Evolutionary conservation across 2,329 filamentous ascomycete genomes (phyloP).

Genomic region (Paraconiothyrium sp.): DNA sequence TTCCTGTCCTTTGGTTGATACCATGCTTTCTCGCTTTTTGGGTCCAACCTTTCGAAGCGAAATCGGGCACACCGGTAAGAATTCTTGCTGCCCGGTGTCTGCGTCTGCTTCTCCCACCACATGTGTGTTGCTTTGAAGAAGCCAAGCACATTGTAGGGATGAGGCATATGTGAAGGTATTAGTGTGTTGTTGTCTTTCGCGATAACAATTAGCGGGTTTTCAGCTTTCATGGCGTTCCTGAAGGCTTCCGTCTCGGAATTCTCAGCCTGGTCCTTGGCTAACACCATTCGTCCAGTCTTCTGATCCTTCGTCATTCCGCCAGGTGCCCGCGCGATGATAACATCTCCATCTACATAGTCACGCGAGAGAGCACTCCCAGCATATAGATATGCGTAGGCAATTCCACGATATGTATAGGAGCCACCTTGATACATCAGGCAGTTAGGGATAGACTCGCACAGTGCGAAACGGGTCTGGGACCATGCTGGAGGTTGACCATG

Average conservation of each 20-base stretch:
- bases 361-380: slow-evolving; percentile 64
- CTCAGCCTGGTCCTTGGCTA: slow-evolving; percentile 58
- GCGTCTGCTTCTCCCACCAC: slow-evolving; percentile 67
- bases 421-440: slow-evolving; percentile 70
- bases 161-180: slow-evolving; percentile 61
- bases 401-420: slow-evolving; percentile 60
- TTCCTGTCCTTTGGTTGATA: slow-evolving; percentile 59
- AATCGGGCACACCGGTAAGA: slow-evolving; percentile 60
- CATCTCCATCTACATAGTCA: slow-evolving; percentile 67
- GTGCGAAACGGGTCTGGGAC: slow-evolving; percentile 65
- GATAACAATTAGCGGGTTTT: slow-evolving; percentile 62
- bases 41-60: slow-evolving; percentile 71
- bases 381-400: slow-evolving; percentile 67
- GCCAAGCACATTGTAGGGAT: slow-evolving; percentile 72
- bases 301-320: slow-evolving; percentile 62
- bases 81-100: slow-evolving; percentile 30
- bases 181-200: slow-evolving; percentile 63
- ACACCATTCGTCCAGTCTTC: slow-evolving; percentile 56
- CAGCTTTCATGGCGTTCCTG: slow-evolving; percentile 56
- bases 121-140: slow-evolving; percentile 74
- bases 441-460: slow-evolving; percentile 72
- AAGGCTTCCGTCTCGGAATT: slow-evolving; percentile 53
- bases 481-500: slow-evolving; percentile 61
- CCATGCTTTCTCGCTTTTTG: slow-evolving; percentile 62
- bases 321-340: slow-evolving; percentile 71